A percentile compares a stretch with the other conserved stretches of the same genome.
Conservation (phyloP, 1,139 yeast species). For the Sporopachydermia cereana region DNA sequence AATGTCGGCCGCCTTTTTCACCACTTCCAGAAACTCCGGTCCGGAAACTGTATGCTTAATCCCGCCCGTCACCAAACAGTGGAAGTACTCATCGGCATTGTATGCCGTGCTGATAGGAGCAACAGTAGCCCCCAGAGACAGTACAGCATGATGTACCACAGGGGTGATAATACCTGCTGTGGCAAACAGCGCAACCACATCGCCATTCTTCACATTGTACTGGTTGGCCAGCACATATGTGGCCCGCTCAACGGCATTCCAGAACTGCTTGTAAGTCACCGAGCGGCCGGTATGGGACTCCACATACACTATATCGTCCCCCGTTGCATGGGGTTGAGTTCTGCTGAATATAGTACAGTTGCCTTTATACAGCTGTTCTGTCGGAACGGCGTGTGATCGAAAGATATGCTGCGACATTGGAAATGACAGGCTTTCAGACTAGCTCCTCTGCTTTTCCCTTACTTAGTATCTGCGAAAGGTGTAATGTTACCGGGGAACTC, state of each 20-base stretch:
- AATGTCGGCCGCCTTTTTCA: not conserved
- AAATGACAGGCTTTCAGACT: not conserved
- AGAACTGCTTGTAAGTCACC: conserved; percentile 1
- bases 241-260: not conserved
- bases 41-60: not conserved
- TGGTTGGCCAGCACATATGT: not conserved
- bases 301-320: not conserved
- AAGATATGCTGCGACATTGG: conserved; percentile 8
- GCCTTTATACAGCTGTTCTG: not conserved
- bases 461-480: too few relatives aligned
- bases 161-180: not conserved
- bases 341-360: conserved; percentile 3
- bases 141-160: not conserved
- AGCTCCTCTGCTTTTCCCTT: too few relatives aligned
- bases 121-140: not conserved
- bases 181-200: conserved; percentile 1
- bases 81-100: conserved; percentile 2
- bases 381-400: conserved; percentile 19
- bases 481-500: too few relatives aligned
- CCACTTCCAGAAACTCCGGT: not conserved
- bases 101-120: not conserved
- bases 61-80: not conserved
- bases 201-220: not conserved
- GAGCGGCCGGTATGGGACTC: not conserved
- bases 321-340: not conserved